Conservation (phyloP, 805 yeast species). For the Wickerhamomyces silvicola region DNA sequence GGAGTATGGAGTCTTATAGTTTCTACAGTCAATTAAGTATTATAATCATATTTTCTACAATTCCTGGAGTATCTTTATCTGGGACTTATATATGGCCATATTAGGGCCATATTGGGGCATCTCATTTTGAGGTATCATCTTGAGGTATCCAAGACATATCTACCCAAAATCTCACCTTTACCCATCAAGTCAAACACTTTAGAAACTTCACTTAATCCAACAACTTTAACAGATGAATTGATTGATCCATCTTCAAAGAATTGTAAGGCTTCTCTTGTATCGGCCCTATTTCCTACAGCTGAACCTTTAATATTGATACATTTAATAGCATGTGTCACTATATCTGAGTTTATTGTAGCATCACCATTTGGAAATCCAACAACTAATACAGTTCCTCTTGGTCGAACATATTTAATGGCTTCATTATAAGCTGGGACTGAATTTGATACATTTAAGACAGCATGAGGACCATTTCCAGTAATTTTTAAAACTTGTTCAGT, state of each 20-base stretch:
- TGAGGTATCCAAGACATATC: conserved; percentile 53
- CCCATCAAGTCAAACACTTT: conserved; percentile 47
- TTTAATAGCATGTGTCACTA: conserved; percentile 16
- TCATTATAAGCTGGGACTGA: conserved; percentile 52
- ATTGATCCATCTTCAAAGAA: conserved; percentile 59
- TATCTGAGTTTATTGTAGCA: conserved; percentile 57
- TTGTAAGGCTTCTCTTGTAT: conserved; percentile 48
- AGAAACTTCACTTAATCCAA: conserved; percentile 45
- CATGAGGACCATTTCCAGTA: conserved; percentile 62
- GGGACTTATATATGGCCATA: too few species aligned
- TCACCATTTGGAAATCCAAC: conserved; percentile 69
- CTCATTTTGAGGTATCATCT: conserved; percentile 6
- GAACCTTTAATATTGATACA: conserved; percentile 52
- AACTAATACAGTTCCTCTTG: conserved; percentile 59
- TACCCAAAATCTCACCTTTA: conserved; percentile 51
- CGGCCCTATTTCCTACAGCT: conserved; percentile 53
- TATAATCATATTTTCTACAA: too few species aligned
- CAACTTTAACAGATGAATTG: conserved; percentile 48
- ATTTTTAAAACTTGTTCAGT: conserved; percentile 20
- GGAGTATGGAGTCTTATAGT: too few species aligned
- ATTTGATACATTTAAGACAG: conserved; percentile 59
- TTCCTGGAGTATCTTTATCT: too few species aligned
- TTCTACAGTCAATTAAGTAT: too few species aligned
- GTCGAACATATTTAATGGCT: conserved; percentile 49
- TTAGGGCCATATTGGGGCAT: too few species aligned